phyloP scores from a whole-genome alignment of 2,329 filamentous ascomycete species.

The Aspergillus proliferans region DNA sequence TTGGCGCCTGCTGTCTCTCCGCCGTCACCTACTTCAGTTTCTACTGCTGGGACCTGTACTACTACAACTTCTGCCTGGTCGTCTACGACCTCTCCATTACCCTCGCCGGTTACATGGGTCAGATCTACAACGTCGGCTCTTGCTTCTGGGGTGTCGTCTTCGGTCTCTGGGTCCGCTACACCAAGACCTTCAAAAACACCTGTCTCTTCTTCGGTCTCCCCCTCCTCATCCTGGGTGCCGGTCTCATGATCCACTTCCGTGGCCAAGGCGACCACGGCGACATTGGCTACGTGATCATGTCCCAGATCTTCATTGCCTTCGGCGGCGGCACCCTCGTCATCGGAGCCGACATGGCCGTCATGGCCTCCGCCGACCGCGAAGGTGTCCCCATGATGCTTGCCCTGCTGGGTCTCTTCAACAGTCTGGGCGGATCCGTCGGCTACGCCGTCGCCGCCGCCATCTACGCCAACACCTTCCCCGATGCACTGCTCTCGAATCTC shows the following conservation, averaged over 20 bases:
- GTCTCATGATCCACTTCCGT: constrained; percentile 53
- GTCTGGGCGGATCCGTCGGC: constrained; percentile 31
- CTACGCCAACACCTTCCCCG: constrained; percentile 53
- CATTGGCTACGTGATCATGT: constrained; percentile 49
- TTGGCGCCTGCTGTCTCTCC: constrained; percentile 48
- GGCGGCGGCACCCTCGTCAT: constrained; percentile 50
- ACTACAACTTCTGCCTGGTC: constrained; percentile 49
- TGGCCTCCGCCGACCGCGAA: constrained; percentile 50
- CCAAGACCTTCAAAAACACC: constrained; percentile 48
- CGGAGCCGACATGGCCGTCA: constrained; percentile 53
- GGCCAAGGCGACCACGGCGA: constrained; percentile 35
- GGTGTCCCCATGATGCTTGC: constrained; percentile 45
- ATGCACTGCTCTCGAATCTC: constrained; percentile 40
- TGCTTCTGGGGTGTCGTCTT: constrained; percentile 47
- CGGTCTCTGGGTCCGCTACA: constrained; percentile 45
- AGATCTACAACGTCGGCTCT: constrained; percentile 51
- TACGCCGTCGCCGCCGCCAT: constrained; percentile 36
- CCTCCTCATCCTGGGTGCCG: constrained; percentile 46
- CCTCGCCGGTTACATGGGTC: constrained; percentile 42
- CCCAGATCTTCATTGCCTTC: constrained; percentile 52
- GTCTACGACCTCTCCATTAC: constrained; percentile 43
- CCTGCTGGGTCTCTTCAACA: constrained; percentile 29
- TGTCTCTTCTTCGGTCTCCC: constrained; percentile 49
- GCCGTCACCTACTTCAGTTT: constrained; percentile 45
- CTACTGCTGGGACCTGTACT: constrained; percentile 52